Percentiles rank a stretch among this genome's conserved stretches.
Evolutionary conservation across 176 grass and related monocot genomes (phyloP).

Genomic region (Elymus sibiricus): DNA sequence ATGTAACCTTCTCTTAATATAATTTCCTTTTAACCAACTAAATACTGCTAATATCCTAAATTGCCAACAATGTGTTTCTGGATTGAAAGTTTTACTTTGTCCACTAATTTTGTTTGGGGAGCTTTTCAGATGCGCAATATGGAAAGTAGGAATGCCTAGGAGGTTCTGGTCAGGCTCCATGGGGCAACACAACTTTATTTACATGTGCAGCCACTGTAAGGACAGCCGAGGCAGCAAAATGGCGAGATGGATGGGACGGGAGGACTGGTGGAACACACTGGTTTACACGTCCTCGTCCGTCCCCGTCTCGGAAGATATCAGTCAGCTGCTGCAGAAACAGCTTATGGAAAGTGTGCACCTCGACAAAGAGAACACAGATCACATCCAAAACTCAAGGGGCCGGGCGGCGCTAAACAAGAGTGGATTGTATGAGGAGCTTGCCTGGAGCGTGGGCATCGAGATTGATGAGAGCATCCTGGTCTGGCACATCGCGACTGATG

Average conservation of each 20-base stretch:
- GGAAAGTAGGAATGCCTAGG: background rate
- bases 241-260: background rate
- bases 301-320: background rate
- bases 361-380: background rate
- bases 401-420: background rate
- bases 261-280: background rate
- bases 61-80: no score
- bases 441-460: background rate
- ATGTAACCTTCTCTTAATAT: no score
- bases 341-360: rapidly evolving
- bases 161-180: background rate
- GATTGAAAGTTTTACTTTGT: no score
- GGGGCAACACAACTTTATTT: background rate
- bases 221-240: background rate
- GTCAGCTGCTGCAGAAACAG: background rate
- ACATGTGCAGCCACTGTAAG: background rate
- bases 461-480: background rate
- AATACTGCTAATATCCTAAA: no score
- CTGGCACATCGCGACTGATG: background rate
- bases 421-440: background rate
- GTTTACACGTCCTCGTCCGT: background rate
- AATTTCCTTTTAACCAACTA: no score
- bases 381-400: background rate
- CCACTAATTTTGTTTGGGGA: no score
- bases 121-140: background rate